A percentile compares a stretch with the other conserved stretches of the same genome.
Conservation (phyloP, 495 filamentous ascomycete species). For the Talaromyces ruber region DNA sequence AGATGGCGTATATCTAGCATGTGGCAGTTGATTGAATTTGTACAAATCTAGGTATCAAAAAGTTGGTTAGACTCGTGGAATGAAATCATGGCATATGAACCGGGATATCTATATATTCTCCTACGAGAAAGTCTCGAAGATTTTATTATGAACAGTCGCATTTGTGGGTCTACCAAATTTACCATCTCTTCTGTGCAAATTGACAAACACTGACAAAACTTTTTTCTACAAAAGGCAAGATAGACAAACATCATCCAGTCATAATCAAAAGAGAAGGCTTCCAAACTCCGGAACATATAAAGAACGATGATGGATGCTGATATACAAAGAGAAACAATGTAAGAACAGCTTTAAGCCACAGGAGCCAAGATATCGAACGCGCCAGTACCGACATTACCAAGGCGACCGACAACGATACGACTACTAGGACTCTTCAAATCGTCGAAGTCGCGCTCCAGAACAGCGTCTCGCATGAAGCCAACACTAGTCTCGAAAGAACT, state of each 20-base stretch:
- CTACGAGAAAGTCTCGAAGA: neutral
- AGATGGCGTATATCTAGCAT: neutral
- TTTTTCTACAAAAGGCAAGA: slow-evolving; percentile 7
- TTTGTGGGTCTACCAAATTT: neutral
- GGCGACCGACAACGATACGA: slow-evolving; percentile 78
- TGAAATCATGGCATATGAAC: neutral
- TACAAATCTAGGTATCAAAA: neutral
- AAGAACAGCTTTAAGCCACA: slow-evolving; percentile 30
- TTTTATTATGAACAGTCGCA: neutral
- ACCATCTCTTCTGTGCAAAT: neutral
- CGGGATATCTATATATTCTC: neutral
- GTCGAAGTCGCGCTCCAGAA: slow-evolving; percentile 83
- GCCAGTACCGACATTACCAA: slow-evolving; percentile 79
- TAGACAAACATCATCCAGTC: slow-evolving; percentile 12
- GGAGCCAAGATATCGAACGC: slow-evolving; percentile 80
- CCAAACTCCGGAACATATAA: neutral
- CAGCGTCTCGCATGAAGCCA: slow-evolving; percentile 84
- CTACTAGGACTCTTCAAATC: slow-evolving; percentile 77
- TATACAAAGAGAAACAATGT: neutral
- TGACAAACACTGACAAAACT: neutral
- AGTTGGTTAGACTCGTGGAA: neutral
- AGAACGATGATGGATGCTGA: neutral
- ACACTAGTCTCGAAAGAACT: slow-evolving; percentile 99
- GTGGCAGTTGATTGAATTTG: neutral
- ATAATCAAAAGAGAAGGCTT: slow-evolving; percentile 7